Evolutionary conservation across 208 protist species (phyloP).

Genomic region (Acanthamoeba quina): DNA sequence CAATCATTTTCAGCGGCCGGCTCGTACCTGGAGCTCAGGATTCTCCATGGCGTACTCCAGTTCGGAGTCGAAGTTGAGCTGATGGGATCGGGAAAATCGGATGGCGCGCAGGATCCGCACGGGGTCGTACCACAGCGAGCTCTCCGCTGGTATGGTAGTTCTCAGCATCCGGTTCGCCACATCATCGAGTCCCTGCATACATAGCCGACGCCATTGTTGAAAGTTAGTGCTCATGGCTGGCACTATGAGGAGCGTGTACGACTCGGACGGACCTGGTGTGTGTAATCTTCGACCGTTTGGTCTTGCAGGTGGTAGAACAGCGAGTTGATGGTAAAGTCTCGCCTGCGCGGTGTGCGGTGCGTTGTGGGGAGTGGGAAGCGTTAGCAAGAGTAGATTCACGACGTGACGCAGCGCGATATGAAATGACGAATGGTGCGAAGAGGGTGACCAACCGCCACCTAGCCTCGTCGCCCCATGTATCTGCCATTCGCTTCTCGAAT

Average conservation of each 20-base stretch:
- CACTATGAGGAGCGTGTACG: neutral
- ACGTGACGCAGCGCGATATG: neutral
- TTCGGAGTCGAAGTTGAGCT: neutral
- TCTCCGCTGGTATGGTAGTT: conserved; percentile 86
- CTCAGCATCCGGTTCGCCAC: conserved; percentile 92
- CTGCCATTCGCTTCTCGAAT: neutral
- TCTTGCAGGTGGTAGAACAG: conserved; percentile 99
- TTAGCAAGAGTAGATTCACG: neutral
- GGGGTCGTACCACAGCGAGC: conserved; percentile 92
- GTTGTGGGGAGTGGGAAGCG: neutral
- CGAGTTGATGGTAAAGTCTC: conserved; percentile 99
- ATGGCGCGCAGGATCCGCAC: conserved; percentile 95
- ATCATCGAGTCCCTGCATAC: conserved; percentile 91
- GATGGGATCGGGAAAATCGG: conserved; percentile 88
- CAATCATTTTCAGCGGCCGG: neutral
- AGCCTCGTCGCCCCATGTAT: neutral
- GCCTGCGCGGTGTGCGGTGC: conserved; percentile 80
- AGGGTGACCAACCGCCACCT: neutral
- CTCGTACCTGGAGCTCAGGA: neutral
- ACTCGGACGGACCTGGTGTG: conserved; percentile 75
- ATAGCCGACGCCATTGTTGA: neutral
- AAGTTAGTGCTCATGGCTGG: neutral
- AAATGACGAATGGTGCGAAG: neutral
- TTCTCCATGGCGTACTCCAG: conserved; percentile 11
- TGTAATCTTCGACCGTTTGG: conserved; percentile 96